Percentiles rank a stretch among this genome's conserved stretches.
Conservation (phyloP, 805 yeast species). For the Ogataea trehaloabstinens region DNA sequence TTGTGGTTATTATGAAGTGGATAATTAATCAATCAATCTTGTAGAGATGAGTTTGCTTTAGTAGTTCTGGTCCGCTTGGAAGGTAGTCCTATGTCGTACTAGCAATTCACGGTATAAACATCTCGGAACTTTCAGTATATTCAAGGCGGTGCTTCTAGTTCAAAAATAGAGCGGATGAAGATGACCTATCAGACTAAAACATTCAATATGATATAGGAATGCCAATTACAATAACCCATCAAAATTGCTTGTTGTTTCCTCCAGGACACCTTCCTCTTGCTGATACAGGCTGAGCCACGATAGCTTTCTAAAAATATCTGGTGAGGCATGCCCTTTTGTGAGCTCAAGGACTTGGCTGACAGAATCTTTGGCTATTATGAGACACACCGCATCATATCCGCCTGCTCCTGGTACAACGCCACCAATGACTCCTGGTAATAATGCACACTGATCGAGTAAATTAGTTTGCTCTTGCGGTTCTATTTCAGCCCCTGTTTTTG, state of each 20-base stretch:
- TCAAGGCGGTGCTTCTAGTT: too few species aligned
- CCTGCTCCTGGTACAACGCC: constrained; percentile 99
- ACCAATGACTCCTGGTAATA: constrained; percentile 74
- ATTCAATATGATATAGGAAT: too few species aligned
- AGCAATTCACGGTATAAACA: too few species aligned
- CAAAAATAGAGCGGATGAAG: too few species aligned
- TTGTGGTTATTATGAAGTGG: too few species aligned
- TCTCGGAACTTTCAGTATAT: too few species aligned
- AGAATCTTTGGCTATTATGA: constrained; percentile 55
- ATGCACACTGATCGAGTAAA: constrained; percentile 57
- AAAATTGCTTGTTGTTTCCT: constrained; percentile 41
- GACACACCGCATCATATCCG: constrained; percentile 88
- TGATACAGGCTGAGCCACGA: constrained; percentile 69
- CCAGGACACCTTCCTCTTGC: constrained; percentile 55
- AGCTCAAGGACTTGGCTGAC: constrained; percentile 31
- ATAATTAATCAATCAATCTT: too few species aligned
- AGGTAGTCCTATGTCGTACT: too few species aligned
- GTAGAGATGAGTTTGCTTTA: too few species aligned
- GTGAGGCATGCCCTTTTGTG: constrained; percentile 10
- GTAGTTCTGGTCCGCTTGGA: too few species aligned
- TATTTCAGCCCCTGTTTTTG: constrained; percentile 73
- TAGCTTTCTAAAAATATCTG: constrained; percentile 42
- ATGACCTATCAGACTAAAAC: too few species aligned
- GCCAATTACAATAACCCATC: constrained; percentile 21
- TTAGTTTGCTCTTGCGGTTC: constrained; percentile 80